Percentiles rank a stretch among this genome's conserved stretches.
These are phyloP conservation scores for Dentipellis sp. DNA, from an alignment of 768 basidiomycete genomes.

Conservation along the genomic window DNA sequence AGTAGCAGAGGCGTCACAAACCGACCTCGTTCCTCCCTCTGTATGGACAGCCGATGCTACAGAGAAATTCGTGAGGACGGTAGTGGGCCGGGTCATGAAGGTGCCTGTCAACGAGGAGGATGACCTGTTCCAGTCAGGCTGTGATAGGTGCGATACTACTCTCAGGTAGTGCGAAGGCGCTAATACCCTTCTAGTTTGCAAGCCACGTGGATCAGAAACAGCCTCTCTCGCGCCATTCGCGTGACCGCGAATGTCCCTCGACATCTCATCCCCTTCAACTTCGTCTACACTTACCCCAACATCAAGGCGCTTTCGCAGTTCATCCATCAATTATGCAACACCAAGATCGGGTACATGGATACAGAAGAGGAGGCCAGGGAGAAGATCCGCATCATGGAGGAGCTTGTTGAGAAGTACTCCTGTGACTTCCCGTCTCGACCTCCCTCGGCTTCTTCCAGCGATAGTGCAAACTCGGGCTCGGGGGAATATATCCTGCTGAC, in stretches of 20 bases:
- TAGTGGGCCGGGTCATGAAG: neutral
- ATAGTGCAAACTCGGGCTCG: neutral
- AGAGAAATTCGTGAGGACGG: neutral
- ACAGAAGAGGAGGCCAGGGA: neutral
- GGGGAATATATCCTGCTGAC: neutral
- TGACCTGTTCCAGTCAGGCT: neutral
- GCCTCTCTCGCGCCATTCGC: neutral
- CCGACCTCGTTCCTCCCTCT: neutral
- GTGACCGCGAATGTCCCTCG: neutral
- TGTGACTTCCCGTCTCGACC: neutral
- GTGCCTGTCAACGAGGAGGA: neutral
- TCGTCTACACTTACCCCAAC: neutral
- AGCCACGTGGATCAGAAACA: neutral
- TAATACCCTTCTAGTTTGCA: neutral
- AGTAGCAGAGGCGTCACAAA: neutral
- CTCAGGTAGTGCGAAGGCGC: neutral
- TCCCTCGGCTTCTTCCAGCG: neutral
- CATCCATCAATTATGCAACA: neutral
- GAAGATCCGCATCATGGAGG: neutral
- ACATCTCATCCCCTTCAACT: slow-evolving; percentile 8
- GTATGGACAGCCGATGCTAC: neutral
- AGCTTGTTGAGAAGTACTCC: neutral
- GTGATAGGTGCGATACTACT: neutral
- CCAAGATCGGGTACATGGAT: neutral
- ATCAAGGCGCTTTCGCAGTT: slow-evolving; percentile 17